Conservation (phyloP, 192 early-diverging fungal genomes). For the Rhizophlyctis rosea region DNA sequence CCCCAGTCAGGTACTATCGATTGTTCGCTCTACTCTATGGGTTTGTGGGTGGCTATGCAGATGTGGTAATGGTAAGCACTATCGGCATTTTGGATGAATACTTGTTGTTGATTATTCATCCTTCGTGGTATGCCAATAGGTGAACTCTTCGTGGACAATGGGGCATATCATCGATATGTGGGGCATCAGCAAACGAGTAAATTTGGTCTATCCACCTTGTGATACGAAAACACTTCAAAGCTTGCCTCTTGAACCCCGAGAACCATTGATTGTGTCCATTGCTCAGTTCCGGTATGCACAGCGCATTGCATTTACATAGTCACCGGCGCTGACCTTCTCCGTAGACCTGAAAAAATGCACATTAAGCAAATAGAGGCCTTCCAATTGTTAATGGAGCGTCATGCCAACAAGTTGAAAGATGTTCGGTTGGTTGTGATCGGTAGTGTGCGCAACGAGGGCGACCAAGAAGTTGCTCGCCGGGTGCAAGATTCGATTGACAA, state of each 20-base stretch:
- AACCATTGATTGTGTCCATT: constrained; percentile 72
- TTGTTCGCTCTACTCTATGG: constrained; percentile 77
- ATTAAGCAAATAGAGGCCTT: constrained; percentile 75
- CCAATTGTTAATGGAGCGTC: constrained; percentile 51
- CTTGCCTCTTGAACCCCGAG: constrained; percentile 54
- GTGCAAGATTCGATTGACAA: constrained; percentile 52
- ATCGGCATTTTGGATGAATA: no score
- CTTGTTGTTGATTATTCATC: no score
- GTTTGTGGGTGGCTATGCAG: constrained; percentile 70
- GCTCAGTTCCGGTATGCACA: constrained; percentile 78
- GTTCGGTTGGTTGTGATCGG: constrained; percentile 79
- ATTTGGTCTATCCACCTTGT: constrained; percentile 91
- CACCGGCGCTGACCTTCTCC: neutral
- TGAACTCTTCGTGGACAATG: constrained; percentile 97
- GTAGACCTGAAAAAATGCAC: constrained; percentile 92
- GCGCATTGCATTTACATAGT: neutral
- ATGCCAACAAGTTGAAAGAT: constrained; percentile 48
- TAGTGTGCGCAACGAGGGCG: constrained; percentile 76
- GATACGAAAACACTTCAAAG: constrained; percentile 65
- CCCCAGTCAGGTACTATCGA: constrained; percentile 69
- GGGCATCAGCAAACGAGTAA: constrained; percentile 51
- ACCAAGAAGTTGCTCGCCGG: constrained; percentile 63
- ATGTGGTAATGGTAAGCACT: constrained; percentile 68
- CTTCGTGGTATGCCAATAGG: neutral
- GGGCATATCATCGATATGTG: constrained; percentile 87